A percentile compares a stretch with the other conserved stretches of the same genome.
phyloP scores from a whole-genome alignment of 2,329 filamentous ascomycete species.

The Verticillium tricorpus region DNA sequence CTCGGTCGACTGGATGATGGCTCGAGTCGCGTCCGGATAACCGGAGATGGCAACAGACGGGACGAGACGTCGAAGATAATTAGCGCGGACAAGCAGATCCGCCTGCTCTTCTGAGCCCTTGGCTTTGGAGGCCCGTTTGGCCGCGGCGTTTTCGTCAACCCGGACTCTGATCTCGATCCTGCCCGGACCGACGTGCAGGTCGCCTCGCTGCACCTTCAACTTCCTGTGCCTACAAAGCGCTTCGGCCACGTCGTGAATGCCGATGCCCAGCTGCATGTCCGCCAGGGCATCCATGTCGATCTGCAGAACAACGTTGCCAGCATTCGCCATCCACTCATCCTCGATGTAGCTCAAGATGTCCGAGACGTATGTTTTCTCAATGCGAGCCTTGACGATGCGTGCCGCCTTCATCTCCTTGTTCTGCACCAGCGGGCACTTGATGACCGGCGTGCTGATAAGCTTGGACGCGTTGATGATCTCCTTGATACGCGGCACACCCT shows the following conservation, averaged over 20 bases:
- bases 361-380: conserved; percentile 88
- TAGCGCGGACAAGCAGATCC: conserved; percentile 68
- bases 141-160: conserved; percentile 45
- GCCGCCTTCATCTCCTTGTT: conserved; percentile 71
- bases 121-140: conserved; percentile 41
- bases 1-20: conserved; percentile 81
- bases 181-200: conserved; percentile 58
- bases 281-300: conserved; percentile 76
- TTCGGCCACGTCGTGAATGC: conserved; percentile 64
- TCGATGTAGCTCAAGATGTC: conserved; percentile 80
- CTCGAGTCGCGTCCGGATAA: conserved; percentile 78
- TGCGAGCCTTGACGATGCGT: conserved; percentile 85
- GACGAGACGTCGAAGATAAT: conserved; percentile 77
- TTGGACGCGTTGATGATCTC: conserved; percentile 99
- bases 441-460: conserved; percentile 88
- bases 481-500: conserved; percentile 99
- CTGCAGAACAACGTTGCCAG: conserved; percentile 73
- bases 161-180: conserved; percentile 71
- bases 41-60: conserved; percentile 85
- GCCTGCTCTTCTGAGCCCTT: conserved; percentile 36
- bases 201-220: conserved; percentile 65
- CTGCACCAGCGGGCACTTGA: conserved; percentile 79
- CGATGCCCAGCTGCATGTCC: conserved; percentile 77
- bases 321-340: conserved; percentile 78
- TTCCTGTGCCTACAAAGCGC: conserved; percentile 80